Evolutionary conservation across 805 yeast genomes (phyloP).

Genomic region (Wickerhamomyces bovis): DNA sequence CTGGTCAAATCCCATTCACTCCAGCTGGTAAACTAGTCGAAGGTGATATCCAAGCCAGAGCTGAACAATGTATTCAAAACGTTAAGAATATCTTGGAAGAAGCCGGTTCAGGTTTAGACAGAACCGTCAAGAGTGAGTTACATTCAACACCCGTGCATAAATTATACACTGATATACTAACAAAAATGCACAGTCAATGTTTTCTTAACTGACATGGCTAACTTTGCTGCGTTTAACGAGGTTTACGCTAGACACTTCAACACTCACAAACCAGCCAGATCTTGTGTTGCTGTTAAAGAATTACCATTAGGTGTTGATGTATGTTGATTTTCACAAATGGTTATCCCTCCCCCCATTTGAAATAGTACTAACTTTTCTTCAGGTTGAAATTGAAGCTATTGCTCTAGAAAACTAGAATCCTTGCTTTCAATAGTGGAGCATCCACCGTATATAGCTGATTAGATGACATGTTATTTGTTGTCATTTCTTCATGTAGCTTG

Average conservation of each 20-base stretch:
- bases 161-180: not conserved
- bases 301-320: slow-evolving; percentile 81
- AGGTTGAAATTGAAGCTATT: slow-evolving; percentile 84
- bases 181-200: slow-evolving; percentile 40
- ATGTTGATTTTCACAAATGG: slow-evolving; percentile 11
- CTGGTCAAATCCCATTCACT: slow-evolving; percentile 93
- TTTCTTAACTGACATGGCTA: slow-evolving; percentile 85
- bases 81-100: slow-evolving; percentile 71
- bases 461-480: not conserved
- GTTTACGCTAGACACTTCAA: slow-evolving; percentile 76
- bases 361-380: slow-evolving; percentile 10
- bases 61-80: slow-evolving; percentile 69
- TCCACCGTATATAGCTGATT: not conserved
- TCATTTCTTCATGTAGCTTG: not conserved
- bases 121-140: slow-evolving; percentile 65
- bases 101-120: slow-evolving; percentile 76
- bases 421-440: not conserved
- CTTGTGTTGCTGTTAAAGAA: slow-evolving; percentile 91
- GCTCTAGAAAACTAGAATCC: slow-evolving; percentile 35
- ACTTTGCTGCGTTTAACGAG: slow-evolving; percentile 78
- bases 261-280: slow-evolving; percentile 89
- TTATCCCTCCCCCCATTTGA: too few species aligned
- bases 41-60: slow-evolving; percentile 70
- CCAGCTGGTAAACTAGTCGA: slow-evolving; percentile 74
- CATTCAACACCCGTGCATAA: too few species aligned